Evolutionary conservation across 371 early-diverging fungal genomes (phyloP).

Genomic region (Scutellospora calospora): DNA sequence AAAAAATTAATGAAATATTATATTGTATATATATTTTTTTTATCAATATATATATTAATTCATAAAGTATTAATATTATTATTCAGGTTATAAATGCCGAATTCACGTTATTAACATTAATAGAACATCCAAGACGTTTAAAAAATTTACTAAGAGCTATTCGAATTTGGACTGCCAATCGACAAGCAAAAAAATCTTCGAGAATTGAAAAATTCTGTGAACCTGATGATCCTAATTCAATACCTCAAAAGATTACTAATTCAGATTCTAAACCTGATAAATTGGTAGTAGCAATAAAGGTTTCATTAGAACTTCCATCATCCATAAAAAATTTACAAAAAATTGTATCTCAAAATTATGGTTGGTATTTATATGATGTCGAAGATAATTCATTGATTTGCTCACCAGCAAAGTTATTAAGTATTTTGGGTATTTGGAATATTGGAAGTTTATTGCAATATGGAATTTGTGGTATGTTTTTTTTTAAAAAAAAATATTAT

Average conservation of each 20-base stretch:
- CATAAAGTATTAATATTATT: not conserved
- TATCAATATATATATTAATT: not conserved
- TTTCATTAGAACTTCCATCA: not conserved
- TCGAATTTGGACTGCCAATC: constrained; percentile 10
- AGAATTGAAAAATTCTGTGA: no score
- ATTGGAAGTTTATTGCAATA: constrained; percentile 38
- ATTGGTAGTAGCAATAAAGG: no score
- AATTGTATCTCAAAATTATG: constrained; percentile 22
- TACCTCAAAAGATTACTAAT: not conserved
- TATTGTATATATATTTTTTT: no score
- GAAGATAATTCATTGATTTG: constrained; percentile 15
- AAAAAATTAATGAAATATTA: no score
- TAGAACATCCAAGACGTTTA: constrained; percentile 34
- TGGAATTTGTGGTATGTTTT: constrained; percentile 28
- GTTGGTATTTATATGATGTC: constrained; percentile 38
- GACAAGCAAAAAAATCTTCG: not conserved
- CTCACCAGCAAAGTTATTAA: constrained; percentile 15
- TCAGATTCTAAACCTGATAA: not conserved
- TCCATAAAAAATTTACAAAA: constrained; percentile 16
- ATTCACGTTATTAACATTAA: constrained; percentile 24
- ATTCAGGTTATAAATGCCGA: constrained; percentile 12
- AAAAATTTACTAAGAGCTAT: constrained; percentile 28
- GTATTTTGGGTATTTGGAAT: constrained; percentile 36
- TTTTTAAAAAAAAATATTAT: not conserved
- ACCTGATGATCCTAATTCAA: no score